phyloP scores from a whole-genome alignment of 2,329 filamentous ascomycete genomes.

The Cercospora sp. region DNA sequence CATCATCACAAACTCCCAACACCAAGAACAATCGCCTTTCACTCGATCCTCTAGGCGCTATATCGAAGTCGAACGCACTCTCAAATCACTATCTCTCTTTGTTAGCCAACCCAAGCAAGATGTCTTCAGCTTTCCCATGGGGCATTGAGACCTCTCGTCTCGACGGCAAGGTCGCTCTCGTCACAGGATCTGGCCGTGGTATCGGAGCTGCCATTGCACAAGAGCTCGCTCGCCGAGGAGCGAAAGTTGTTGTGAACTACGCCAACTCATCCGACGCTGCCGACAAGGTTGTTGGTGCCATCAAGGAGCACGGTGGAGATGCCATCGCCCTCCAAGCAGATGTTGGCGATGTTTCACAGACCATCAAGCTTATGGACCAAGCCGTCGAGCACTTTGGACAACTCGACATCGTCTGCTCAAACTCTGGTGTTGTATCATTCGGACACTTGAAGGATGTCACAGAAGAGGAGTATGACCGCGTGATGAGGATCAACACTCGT shows the following conservation, averaged over 20 bases:
- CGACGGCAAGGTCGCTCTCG: constrained; percentile 56
- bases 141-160: constrained; percentile 51
- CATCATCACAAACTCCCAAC: not conserved
- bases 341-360: constrained; percentile 64
- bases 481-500: constrained; percentile 63
- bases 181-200: constrained; percentile 60
- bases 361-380: constrained; percentile 62
- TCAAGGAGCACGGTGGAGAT: constrained; percentile 64
- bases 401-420: constrained; percentile 70
- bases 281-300: constrained; percentile 64
- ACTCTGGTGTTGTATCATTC: constrained; percentile 61
- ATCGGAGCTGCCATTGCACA: constrained; percentile 67
- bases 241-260: constrained; percentile 67
- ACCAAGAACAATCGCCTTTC: constrained; percentile 22
- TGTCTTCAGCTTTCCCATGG: constrained; percentile 34
- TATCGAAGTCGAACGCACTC: constrained; percentile 28
- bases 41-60: constrained; percentile 31
- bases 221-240: constrained; percentile 64
- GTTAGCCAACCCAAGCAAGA: constrained; percentile 33
- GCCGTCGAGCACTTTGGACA: constrained; percentile 64
- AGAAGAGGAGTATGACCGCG: constrained; percentile 58
- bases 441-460: constrained; percentile 56
- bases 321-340: constrained; percentile 68
- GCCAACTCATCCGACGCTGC: constrained; percentile 65
- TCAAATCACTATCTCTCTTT: constrained; percentile 26